Evolutionary conservation across 2,329 filamentous ascomycete species (phyloP), one percentile per base, ranked within the genome.

Genomic region (Alternaria brassicae): DNA sequence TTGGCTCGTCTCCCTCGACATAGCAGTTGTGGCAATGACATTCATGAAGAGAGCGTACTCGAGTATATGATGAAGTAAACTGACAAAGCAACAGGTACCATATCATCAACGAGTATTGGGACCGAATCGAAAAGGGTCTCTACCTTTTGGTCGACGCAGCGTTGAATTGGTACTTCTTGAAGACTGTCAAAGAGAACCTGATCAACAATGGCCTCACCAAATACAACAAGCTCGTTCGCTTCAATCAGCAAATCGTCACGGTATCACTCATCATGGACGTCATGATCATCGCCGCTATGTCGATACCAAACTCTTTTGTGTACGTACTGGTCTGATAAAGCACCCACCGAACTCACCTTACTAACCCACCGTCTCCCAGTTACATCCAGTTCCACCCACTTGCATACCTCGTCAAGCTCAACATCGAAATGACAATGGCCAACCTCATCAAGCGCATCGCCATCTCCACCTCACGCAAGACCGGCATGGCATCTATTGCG

Each of bases 341-440:
- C 19, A 19, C 37, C 19, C 19, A 40, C 17, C 19, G 6, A 23
- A 6, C 19, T 23, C 37, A 21, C 37, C 1, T 17, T 21, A 7
- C 19, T 52, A 23, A 58, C 27, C 57, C 61, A 28, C 60, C 27
- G 1, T 15, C 15, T 10, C 12, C 39, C 41, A 79, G 75, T 23
- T 84, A 83, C 68, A 77, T 83, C 27, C 81, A 83, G 66, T 81
- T 83, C 63, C 81, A 83, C 56, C 83, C 83, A 0, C 73, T 85
- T 4, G 82, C 78, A 6, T 84, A 82, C 66, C 72, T 82, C 21
- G 72, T 82, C 60, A 84, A 84, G 62, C 74, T 84, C 23, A 78
- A 83, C 63, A 83, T 85, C 67, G 82, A 84, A 65, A 81, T 84
- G 78, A 81, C 79, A 52, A 82, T 85, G 79, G 82, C 83, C 59